A percentile compares a stretch with the other conserved stretches of the same genome.
Evolutionary conservation across 352 stramenopile genomes (phyloP).

Genomic region (Phytophthora capsici): DNA sequence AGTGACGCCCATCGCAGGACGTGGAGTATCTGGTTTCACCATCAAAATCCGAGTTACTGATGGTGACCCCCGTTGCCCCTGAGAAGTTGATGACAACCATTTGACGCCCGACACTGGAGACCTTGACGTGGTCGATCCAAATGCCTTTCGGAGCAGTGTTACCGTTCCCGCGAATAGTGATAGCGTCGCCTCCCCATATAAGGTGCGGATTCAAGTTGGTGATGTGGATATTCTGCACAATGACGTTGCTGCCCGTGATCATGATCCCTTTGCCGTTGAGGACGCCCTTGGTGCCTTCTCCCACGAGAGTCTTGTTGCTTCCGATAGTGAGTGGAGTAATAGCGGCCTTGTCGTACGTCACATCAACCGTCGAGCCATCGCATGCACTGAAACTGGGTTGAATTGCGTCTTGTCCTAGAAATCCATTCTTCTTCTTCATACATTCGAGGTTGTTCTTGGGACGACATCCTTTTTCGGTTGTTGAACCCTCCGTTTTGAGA

Average conservation of each 20-base stretch:
- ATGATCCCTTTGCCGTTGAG: slow-evolving; percentile 51
- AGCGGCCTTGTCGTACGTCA: slow-evolving; percentile 52
- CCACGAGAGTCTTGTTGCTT: slow-evolving; percentile 55
- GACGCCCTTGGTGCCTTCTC: slow-evolving; percentile 41
- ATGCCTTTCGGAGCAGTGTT: slow-evolving; percentile 32
- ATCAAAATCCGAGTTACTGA: slow-evolving; percentile 63
- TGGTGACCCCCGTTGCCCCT: slow-evolving; percentile 36
- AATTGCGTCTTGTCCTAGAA: slow-evolving; percentile 53
- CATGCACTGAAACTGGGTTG: slow-evolving; percentile 39
- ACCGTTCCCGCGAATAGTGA: slow-evolving; percentile 28
- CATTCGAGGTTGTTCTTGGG: slow-evolving; percentile 43
- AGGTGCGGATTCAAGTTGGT: slow-evolving; percentile 60
- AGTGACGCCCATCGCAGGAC: slow-evolving; percentile 52
- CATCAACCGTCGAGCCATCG: slow-evolving; percentile 21
- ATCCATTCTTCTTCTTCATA: slow-evolving; percentile 55
- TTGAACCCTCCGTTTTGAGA: slow-evolving; percentile 43
- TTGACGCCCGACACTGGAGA: slow-evolving; percentile 45
- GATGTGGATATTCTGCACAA: slow-evolving; percentile 67
- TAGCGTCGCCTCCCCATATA: slow-evolving; percentile 43
- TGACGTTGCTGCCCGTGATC: slow-evolving; percentile 50
- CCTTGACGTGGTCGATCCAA: slow-evolving; percentile 62
- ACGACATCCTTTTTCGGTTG: slow-evolving; percentile 48
- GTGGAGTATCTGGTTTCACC: slow-evolving; percentile 43
- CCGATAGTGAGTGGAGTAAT: slow-evolving; percentile 30
- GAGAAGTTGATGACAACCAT: slow-evolving; percentile 45